These are phyloP conservation scores for Fragilaria crotonensis DNA, from an alignment of 108 stramenopile genomes.

Conservation along the genomic window DNA sequence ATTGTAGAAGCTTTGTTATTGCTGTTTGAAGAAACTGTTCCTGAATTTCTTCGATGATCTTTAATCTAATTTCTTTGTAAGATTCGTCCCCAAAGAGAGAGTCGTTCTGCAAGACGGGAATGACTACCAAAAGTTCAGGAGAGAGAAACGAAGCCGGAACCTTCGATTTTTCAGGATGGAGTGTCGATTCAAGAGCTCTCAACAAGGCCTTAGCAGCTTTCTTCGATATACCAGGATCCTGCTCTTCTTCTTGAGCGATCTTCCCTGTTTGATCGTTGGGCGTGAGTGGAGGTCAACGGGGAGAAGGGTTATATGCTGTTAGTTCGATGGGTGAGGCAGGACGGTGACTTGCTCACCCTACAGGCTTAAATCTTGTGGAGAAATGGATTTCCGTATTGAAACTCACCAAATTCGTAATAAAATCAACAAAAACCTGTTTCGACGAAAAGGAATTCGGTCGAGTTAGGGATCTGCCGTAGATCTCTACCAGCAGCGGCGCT, in stretches of 20 bases:
- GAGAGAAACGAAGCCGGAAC: not conserved
- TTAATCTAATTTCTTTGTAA: not conserved
- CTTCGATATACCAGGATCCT: not conserved
- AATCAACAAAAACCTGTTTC: conserved; percentile 25
- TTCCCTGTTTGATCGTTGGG: not conserved
- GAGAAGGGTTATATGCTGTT: not conserved
- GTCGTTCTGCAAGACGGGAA: not conserved
- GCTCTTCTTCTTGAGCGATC: not conserved
- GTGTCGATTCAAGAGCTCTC: not conserved
- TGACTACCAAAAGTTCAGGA: not conserved
- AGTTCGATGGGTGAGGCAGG: not conserved
- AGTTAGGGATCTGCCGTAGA: conserved; percentile 26
- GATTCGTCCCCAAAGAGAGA: not conserved
- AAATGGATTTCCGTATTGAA: no score
- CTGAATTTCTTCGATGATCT: not conserved
- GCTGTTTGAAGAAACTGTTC: not conserved
- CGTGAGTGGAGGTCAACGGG: not conserved
- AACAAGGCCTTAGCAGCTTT: conserved; percentile 6
- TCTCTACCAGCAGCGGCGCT: conserved; percentile 42
- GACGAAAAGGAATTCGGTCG: conserved; percentile 27
- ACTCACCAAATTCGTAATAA: conserved; percentile 42
- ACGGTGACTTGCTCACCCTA: not conserved
- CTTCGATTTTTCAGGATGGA: not conserved
- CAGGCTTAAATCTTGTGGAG: conserved; percentile 18
- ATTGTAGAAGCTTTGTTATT: not conserved